Conservation (phyloP, 2,329 filamentous ascomycete genomes). For the Malbranchea zuffiana region DNA sequence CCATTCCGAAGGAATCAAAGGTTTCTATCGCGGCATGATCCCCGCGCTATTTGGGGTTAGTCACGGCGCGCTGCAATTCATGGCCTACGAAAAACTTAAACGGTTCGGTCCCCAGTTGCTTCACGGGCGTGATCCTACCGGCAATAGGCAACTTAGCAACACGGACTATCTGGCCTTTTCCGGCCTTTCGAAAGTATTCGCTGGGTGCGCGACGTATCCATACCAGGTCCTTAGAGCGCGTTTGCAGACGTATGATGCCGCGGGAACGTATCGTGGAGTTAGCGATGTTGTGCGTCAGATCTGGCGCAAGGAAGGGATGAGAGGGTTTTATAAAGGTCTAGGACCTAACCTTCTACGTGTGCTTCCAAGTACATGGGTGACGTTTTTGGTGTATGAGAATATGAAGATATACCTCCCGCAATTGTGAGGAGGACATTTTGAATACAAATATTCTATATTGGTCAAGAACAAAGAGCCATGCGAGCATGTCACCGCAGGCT, state of each 20-base stretch:
- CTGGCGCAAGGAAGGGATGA: constrained; percentile 65
- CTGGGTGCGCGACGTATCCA: constrained; percentile 83
- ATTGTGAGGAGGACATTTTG: too few relatives aligned
- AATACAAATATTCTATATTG: too few relatives aligned
- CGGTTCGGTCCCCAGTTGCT: too few relatives aligned
- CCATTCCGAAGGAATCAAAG: constrained; percentile 58
- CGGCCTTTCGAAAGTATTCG: constrained; percentile 71
- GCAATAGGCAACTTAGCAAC: constrained; percentile 45
- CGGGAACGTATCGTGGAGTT: constrained; percentile 59
- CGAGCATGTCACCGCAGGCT: too few relatives aligned
- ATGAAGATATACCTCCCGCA: constrained; percentile 53
- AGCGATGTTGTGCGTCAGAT: constrained; percentile 62
- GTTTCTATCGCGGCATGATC: constrained; percentile 79
- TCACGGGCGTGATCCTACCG: constrained; percentile 25
- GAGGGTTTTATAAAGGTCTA: constrained; percentile 85
- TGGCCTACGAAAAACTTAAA: constrained; percentile 74
- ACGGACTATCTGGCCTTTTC: constrained; percentile 72
- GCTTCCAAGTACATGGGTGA: constrained; percentile 89
- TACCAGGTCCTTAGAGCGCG: constrained; percentile 86
- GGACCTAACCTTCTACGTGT: constrained; percentile 83
- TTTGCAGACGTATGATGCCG: constrained; percentile 79
- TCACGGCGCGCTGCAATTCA: constrained; percentile 91
- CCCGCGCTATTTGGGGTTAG: constrained; percentile 77
- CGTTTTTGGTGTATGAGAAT: constrained; percentile 95
- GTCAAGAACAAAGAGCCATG: too few relatives aligned